phyloP scores from a whole-genome alignment of 805 yeast species.

The Teunomyces panamensis region DNA sequence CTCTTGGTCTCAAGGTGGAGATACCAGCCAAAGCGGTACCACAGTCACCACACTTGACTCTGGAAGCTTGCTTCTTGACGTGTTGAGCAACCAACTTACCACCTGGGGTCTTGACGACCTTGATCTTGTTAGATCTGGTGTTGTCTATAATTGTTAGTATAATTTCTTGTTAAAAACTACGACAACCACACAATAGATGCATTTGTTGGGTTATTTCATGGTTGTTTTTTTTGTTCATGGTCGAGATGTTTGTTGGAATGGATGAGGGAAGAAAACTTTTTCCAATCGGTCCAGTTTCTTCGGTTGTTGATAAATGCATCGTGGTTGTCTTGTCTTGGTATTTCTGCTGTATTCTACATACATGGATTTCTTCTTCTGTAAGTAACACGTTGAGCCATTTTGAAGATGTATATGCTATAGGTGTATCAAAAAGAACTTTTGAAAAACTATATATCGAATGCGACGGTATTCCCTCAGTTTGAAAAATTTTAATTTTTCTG shows the following conservation, averaged over 20 bases:
- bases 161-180: not conserved
- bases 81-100: conserved; percentile 98
- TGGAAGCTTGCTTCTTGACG: conserved; percentile 85
- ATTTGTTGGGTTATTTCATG: not conserved
- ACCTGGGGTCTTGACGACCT: conserved; percentile 99
- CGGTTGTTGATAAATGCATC: not conserved
- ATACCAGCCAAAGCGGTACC: conserved; percentile 82
- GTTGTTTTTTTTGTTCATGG: not conserved
- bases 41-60: conserved; percentile 89
- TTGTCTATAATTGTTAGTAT: conserved; percentile 66
- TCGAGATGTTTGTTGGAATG: not conserved
- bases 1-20: conserved; percentile 96
- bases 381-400: conserved; percentile 99
- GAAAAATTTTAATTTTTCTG: conserved; percentile 2
- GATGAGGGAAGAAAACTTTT: conserved; percentile 1
- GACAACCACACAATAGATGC: too few relatives aligned
- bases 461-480: conserved; percentile 4
- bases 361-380: conserved; percentile 98
- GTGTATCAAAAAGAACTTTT: conserved; percentile 11
- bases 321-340: not conserved
- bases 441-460: conserved; percentile 7
- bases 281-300: not conserved
- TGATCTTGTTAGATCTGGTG: conserved; percentile 99
- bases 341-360: conserved; percentile 23
- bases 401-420: conserved; percentile 27